These are phyloP conservation scores for Paraphoma sp. DNA, from an alignment of 2,329 filamentous ascomycete genomes.

Conservation along the genomic window DNA sequence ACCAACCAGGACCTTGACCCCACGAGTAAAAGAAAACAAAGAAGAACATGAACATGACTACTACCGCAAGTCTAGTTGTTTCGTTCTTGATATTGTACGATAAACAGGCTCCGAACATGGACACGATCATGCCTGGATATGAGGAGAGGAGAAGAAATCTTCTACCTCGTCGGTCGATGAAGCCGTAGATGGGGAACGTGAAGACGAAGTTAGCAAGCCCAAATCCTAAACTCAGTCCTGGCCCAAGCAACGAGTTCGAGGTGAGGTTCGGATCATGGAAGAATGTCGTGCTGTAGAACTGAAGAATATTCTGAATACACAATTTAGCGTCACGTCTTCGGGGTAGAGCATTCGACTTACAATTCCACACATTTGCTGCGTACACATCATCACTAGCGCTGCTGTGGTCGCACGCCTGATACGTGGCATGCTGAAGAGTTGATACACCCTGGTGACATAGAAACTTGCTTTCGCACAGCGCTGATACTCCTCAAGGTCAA, in stretches of 20 bases:
- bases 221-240: neutral
- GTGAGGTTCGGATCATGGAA: neutral
- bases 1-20: slow-evolving; percentile 1
- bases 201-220: slow-evolving; percentile 6
- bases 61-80: neutral
- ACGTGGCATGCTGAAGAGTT: slow-evolving; percentile 3
- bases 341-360: neutral
- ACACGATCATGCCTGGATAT: slow-evolving; percentile 1
- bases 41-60: slow-evolving; percentile 3
- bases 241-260: neutral
- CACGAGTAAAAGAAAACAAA: slow-evolving; percentile 3
- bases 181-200: slow-evolving; percentile 1
- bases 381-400: neutral
- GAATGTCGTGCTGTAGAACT: slow-evolving; percentile 2
- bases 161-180: slow-evolving; percentile 1
- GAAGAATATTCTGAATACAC: neutral
- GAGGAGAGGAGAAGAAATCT: neutral
- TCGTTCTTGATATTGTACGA: slow-evolving; percentile 1
- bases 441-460: slow-evolving; percentile 1
- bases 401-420: slow-evolving; percentile 1
- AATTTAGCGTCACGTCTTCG: neutral
- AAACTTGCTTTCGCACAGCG: slow-evolving; percentile 2
- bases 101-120: slow-evolving; percentile 1
- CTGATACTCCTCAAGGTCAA: slow-evolving; percentile 1
- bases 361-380: slow-evolving; percentile 6